A percentile compares a stretch with the other conserved stretches of the same genome.
phyloP scores from a whole-genome alignment of 495 filamentous ascomycete genomes.

The Penicillium longicatenatum region DNA sequence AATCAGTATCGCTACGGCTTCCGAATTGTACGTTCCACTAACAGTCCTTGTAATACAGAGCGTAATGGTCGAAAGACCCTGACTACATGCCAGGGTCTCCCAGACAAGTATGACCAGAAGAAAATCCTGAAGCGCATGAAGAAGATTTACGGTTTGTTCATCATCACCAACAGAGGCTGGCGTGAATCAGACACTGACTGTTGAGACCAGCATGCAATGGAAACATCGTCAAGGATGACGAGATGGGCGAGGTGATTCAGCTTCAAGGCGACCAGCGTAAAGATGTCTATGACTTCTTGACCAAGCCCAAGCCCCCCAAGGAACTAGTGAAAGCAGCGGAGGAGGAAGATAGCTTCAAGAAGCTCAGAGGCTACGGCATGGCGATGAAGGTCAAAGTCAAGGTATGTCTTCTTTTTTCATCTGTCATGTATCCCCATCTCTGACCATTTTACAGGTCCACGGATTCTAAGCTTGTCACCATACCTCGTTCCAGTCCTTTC shows the following conservation, averaged over 20 bases:
- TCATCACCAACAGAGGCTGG: constrained; percentile 8
- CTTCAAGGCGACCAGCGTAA: constrained; percentile 98
- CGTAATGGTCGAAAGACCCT: constrained; percentile 99
- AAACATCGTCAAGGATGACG: constrained; percentile 94
- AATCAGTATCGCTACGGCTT: neutral
- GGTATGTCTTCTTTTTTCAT: constrained; percentile 48
- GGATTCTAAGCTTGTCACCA: constrained; percentile 54
- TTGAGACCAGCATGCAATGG: constrained; percentile 93
- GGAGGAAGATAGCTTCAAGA: constrained; percentile 6
- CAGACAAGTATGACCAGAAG: constrained; percentile 98
- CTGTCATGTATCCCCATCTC: neutral
- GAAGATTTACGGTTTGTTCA: constrained; percentile 90
- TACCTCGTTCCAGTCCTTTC: constrained; percentile 48
- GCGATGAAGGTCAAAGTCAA: constrained; percentile 95
- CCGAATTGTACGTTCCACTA: neutral
- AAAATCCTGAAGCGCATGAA: constrained; percentile 99
- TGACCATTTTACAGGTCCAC: constrained; percentile 46
- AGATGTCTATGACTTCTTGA: constrained; percentile 95
- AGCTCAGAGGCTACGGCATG: constrained; percentile 53
- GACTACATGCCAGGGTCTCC: constrained; percentile 98
- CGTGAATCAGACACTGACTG: constrained; percentile 20
- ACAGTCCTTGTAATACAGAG: constrained; percentile 55
- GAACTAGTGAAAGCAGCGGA: constrained; percentile 3
- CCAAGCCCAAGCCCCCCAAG: constrained; percentile 5
- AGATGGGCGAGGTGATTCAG: constrained; percentile 99